Conservation (phyloP, 768 basidiomycete species). For the Auricularia heimuer region DNA sequence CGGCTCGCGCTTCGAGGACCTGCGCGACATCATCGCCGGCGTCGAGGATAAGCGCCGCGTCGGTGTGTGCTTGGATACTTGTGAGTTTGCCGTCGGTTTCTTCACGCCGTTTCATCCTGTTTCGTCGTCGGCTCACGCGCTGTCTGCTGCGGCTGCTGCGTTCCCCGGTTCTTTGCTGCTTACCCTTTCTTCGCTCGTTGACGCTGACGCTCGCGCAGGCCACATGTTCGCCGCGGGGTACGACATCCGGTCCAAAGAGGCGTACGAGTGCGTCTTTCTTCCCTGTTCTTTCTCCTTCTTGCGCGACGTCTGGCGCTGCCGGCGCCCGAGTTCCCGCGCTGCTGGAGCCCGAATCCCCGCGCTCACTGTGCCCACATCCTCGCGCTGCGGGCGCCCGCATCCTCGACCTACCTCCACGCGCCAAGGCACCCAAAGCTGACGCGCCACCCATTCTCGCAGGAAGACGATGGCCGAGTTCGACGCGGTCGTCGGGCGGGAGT, state of each 20-base stretch:
- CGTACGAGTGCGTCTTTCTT: constrained; percentile 47
- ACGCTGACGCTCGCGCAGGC: constrained; percentile 28
- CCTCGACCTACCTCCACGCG: no score
- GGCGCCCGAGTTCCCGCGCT: no score
- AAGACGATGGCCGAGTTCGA: constrained; percentile 42
- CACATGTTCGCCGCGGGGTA: constrained; percentile 79
- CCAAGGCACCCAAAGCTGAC: neutral
- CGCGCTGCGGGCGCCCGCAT: no score
- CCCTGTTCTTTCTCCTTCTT: no score
- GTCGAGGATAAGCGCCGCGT: constrained; percentile 68
- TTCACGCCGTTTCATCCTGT: no score
- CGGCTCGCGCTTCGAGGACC: constrained; percentile 58
- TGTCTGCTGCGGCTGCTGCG: no score
- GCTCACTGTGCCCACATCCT: no score
- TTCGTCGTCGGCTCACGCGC: no score
- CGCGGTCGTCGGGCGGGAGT: constrained; percentile 54
- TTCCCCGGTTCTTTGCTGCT: no score
- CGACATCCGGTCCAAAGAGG: constrained; percentile 62
- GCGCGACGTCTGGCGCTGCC: no score
- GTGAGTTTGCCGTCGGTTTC: constrained; percentile 26
- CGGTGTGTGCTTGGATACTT: constrained; percentile 81
- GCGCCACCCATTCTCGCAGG: constrained; percentile 31
- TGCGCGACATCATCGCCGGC: constrained; percentile 55
- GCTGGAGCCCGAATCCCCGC: no score
- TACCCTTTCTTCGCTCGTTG: no score